Conservation (phyloP, 352 stramenopile genomes). For the Nothophytophthora sp. region DNA sequence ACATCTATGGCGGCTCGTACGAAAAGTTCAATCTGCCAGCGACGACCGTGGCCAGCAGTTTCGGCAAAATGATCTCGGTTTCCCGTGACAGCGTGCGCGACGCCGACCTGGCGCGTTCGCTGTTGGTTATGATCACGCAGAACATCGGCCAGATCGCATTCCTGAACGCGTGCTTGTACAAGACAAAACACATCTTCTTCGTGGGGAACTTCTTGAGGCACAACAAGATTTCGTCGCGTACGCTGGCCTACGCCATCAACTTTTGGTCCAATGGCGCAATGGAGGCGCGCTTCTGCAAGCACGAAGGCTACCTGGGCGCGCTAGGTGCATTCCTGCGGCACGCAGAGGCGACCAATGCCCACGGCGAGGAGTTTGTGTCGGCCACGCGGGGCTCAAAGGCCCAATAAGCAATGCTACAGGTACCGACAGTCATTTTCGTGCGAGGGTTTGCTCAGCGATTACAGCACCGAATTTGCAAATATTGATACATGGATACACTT, state of each 20-base stretch:
- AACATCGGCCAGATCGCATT: conserved; percentile 98
- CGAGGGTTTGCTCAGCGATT: no score
- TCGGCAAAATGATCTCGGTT: conserved; percentile 91
- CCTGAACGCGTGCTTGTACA: conserved; percentile 97
- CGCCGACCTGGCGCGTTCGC: conserved; percentile 94
- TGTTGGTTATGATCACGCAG: conserved; percentile 99
- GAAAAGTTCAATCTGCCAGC: conserved; percentile 93
- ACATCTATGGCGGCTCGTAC: conserved; percentile 99
- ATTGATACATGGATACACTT: no score
- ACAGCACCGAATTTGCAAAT: no score
- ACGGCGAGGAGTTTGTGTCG: conserved; percentile 65
- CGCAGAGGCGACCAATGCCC: conserved; percentile 66
- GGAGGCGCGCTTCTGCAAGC: conserved; percentile 94
- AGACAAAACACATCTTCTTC: conserved; percentile 97
- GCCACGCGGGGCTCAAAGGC: conserved; percentile 22
- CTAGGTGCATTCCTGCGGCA: conserved; percentile 97
- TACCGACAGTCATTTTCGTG: no score
- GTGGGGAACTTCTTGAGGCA: conserved; percentile 98
- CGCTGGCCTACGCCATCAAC: conserved; percentile 96
- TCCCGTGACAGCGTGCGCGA: conserved; percentile 83
- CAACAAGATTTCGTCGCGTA: conserved; percentile 95
- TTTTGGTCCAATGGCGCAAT: conserved; percentile 98
- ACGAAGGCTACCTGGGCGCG: conserved; percentile 98
- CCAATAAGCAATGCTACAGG: no score
- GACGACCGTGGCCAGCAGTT: conserved; percentile 96